Evolutionary conservation across 2,329 filamentous ascomycete genomes (phyloP).

Genomic region (Penicillium decumbens): DNA sequence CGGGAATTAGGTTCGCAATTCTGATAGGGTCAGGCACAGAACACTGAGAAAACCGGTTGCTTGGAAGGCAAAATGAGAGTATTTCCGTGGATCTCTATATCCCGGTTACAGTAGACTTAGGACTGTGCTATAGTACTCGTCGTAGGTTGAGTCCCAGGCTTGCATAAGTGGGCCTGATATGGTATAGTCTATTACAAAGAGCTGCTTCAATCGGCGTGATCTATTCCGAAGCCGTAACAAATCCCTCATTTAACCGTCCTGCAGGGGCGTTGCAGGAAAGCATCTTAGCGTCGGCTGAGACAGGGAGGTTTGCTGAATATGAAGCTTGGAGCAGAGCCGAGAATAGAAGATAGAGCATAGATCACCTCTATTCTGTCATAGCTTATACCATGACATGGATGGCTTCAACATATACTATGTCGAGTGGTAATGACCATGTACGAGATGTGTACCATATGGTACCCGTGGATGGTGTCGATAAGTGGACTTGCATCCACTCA

Average conservation of each 20-base stretch:
- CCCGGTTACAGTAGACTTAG: too few species aligned
- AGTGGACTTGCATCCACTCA: conserved; percentile 6
- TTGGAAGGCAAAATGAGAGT: neutral
- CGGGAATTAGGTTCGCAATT: neutral
- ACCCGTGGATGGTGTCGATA: neutral
- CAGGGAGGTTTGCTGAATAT: neutral
- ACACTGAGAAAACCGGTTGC: neutral
- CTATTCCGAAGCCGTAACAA: too few species aligned
- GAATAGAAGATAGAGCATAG: neutral
- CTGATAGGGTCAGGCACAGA: neutral
- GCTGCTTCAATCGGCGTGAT: too few species aligned
- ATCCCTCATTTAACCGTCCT: neutral
- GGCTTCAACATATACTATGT: neutral
- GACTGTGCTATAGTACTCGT: too few species aligned
- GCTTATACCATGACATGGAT: neutral
- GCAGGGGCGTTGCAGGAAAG: neutral
- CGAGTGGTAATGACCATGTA: neutral
- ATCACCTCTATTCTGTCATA: neutral
- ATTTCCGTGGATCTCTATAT: neutral
- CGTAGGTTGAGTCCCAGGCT: too few species aligned
- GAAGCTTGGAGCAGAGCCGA: neutral
- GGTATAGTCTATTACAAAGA: too few species aligned
- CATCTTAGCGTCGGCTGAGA: neutral
- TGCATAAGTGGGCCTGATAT: too few species aligned
- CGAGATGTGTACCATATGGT: neutral